Conservation (phyloP, 352 stramenopile genomes). For the Phytophthora multivora region DNA sequence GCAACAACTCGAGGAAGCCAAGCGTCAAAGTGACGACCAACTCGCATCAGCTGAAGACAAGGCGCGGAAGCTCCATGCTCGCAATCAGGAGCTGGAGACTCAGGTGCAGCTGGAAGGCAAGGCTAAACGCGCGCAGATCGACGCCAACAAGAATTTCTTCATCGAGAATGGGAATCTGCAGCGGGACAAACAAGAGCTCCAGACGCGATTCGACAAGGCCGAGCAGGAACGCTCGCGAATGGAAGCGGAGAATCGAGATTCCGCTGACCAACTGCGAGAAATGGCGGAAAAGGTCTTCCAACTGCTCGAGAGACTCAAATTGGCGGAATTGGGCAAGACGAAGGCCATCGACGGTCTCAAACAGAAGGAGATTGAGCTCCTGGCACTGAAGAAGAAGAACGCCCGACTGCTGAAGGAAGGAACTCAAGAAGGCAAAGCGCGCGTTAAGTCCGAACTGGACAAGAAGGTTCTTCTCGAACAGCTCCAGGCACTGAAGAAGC, state of each 20-base stretch:
- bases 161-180: constrained; percentile 81
- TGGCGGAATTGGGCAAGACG: constrained; percentile 95
- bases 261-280: constrained; percentile 94
- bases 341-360: constrained; percentile 95
- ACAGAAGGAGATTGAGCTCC: constrained; percentile 94
- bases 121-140: constrained; percentile 90
- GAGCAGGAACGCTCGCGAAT: constrained; percentile 94
- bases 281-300: constrained; percentile 98
- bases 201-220: constrained; percentile 86
- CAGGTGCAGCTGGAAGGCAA: constrained; percentile 95
- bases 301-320: constrained; percentile 94
- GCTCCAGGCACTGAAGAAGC: constrained; percentile 94
- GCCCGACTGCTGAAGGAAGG: constrained; percentile 93
- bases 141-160: constrained; percentile 93
- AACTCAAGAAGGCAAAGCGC: constrained; percentile 91
- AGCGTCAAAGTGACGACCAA: constrained; percentile 93
- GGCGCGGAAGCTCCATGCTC: constrained; percentile 86
- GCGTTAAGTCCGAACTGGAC: constrained; percentile 94
- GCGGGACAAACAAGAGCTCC: constrained; percentile 78
- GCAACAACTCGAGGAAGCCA: constrained; percentile 94
- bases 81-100: constrained; percentile 93
- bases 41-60: constrained; percentile 91
- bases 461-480: constrained; percentile 95
- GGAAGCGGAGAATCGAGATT: constrained; percentile 95
- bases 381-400: constrained; percentile 96